Base-by-base conservation (phyloP, 305 asterid genomes). In the Lippia alba region DNA sequence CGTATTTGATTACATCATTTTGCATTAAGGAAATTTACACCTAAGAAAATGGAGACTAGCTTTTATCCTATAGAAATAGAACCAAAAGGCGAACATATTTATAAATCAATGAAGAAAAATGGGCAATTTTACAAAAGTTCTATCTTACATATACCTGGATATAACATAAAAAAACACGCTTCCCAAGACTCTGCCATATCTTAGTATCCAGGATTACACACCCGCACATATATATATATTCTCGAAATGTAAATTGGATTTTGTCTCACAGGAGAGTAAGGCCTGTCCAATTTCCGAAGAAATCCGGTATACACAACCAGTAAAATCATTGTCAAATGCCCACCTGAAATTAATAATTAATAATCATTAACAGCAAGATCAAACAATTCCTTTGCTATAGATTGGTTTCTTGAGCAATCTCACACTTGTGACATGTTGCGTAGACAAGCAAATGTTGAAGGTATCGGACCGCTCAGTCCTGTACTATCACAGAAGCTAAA, bases 141-240 rank as follows among this genome's bases (percentile, higher is more conserved):
- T 39, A 57, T 36, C 32, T 30, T 36, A 40, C n/a, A 67, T 80
- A 18, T 16, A 88, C 91, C 90, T 88, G 95, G 55, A 86, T 44
- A 68, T 88, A 88, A 88, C 83, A 73, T 88, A 85, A 54, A 88
- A 88, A 88, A 41, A 86, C 66, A n/a, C 90, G 90, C 69, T 87
- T 82, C 61, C 85, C 86, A 32, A 86, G 76, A 60, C 80, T 79
- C 77, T 34, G 55, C 83, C 87, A 84, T 24, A 83, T 64, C 41
- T 59, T 56, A 49, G 79, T 70, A 11, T 75, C 71, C 10, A 45
- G 59, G 39, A 81, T 79, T 10, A 11, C 56, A n/a, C n/a, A n/a
- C n/a, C n/a, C n/a, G n/a, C n/a, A n/a, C n/a, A n/a, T n/a, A n/a
- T n/a, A n/a, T n/a, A n/a, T n/a, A n/a, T n/a, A n/a, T n/a, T 16